Conservation (phyloP, 164 flowering plant genomes). For the Chimonanthus praecox region DNA sequence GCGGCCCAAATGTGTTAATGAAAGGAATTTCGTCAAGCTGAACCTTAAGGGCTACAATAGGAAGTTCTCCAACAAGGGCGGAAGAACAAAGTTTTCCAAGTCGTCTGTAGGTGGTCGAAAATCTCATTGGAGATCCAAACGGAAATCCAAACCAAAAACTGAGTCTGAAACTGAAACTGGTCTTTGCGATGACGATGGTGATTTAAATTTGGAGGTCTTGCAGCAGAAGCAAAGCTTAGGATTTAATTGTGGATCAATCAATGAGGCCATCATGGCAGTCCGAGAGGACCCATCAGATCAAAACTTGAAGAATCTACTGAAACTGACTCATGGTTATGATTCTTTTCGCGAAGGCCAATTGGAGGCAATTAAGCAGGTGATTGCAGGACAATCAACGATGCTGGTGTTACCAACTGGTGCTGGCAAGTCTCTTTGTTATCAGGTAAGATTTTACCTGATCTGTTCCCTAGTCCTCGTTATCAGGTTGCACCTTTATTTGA, state of each 20-base stretch:
- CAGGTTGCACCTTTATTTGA: no score
- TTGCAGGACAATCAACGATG: conserved; percentile 68
- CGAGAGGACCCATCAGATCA: conserved; percentile 62
- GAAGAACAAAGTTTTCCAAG: conserved; percentile 8
- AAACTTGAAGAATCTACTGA: conserved; percentile 64
- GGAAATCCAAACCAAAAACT: conserved; percentile 19
- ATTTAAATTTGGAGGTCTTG: conserved; percentile 29
- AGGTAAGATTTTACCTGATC: conserved; percentile 15
- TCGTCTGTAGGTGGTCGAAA: conserved; percentile 10
- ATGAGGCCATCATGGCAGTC: conserved; percentile 45
- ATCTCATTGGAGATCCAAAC: conserved; percentile 28
- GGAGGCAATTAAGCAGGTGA: conserved; percentile 75
- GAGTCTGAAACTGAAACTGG: conserved; percentile 14
- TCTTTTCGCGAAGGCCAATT: conserved; percentile 83
- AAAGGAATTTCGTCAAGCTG: conserved; percentile 87
- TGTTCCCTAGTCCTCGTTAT: background rate
- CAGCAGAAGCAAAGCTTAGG: conserved; percentile 3
- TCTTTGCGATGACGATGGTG: conserved; percentile 38
- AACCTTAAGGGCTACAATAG: conserved; percentile 60
- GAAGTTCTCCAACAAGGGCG: conserved; percentile 38
- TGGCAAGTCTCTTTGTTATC: conserved; percentile 94
- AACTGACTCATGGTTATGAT: conserved; percentile 64
- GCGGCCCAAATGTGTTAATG: conserved; percentile 30
- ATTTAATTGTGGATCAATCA: conserved; percentile 24
- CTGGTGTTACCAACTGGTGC: conserved; percentile 93